Percentiles rank a stretch among this genome's conserved stretches.
Evolutionary conservation across 495 filamentous ascomycete genomes (phyloP).

Genomic region (Parmelia sp.): DNA sequence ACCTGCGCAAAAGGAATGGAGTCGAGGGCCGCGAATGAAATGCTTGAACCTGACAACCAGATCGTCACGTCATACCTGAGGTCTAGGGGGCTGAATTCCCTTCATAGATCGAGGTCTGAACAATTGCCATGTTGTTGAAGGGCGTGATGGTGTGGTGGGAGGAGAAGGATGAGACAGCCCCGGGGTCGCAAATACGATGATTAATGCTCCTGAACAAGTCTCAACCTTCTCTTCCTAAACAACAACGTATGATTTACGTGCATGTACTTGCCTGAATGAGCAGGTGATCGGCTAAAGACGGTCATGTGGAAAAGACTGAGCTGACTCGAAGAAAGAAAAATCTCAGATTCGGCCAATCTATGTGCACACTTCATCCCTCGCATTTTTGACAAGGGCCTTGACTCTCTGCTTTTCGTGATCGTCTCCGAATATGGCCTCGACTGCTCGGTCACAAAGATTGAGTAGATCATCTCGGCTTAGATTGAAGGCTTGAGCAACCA

Average conservation of each 20-base stretch:
- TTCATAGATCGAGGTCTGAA: not conserved
- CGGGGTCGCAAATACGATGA: too few relatives aligned
- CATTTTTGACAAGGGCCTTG: constrained; percentile 15
- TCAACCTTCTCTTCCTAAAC: too few relatives aligned
- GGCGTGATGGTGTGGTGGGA: not conserved
- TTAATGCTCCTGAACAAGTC: too few relatives aligned
- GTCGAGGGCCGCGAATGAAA: too few relatives aligned
- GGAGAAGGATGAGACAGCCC: not conserved
- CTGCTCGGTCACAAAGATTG: constrained; percentile 48
- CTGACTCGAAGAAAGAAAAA: not conserved
- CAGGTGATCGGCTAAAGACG: too few relatives aligned
- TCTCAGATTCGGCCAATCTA: not conserved
- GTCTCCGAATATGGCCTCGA: constrained; percentile 60
- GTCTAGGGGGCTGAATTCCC: not conserved
- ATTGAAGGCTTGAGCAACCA: constrained; percentile 66
- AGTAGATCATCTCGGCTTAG: constrained; percentile 51
- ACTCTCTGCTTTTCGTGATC: constrained; percentile 56
- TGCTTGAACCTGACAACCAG: too few relatives aligned
- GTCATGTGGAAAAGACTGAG: too few relatives aligned
- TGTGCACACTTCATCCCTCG: not conserved
- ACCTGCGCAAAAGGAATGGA: not conserved
- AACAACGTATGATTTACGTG: too few relatives aligned
- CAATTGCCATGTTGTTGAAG: not conserved
- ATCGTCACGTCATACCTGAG: not conserved
- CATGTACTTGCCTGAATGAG: too few relatives aligned